phyloP scores from a whole-genome alignment of 805 yeast species.

The Geotrichum ghanense region DNA sequence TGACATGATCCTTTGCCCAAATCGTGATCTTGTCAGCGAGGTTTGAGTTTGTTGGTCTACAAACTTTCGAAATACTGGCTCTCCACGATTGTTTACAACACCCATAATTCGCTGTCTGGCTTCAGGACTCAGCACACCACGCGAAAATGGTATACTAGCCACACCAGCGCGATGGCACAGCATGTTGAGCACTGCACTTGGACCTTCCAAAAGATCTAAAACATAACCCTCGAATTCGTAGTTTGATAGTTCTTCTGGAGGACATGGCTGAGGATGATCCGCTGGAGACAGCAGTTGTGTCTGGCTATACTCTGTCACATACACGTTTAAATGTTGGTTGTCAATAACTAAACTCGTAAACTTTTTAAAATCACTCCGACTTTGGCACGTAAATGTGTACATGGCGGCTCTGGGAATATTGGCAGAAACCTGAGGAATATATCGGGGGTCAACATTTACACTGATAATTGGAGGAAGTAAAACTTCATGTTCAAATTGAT shows the following conservation, averaged over 20 bases:
- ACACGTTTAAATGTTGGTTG: conserved; percentile 32
- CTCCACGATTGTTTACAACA: conserved; percentile 30
- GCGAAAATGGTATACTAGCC: conserved; percentile 52
- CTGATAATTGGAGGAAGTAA: conserved; percentile 69
- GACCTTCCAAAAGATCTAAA: conserved; percentile 63
- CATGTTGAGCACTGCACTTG: conserved; percentile 59
- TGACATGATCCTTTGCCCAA: conserved; percentile 48
- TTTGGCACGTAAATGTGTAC: conserved; percentile 51
- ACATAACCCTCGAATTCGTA: conserved; percentile 76
- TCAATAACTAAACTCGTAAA: conserved; percentile 36
- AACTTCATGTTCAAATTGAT: conserved; percentile 32
- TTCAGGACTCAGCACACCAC: conserved; percentile 31
- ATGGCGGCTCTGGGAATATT: conserved; percentile 45
- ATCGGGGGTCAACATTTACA: conserved; percentile 39
- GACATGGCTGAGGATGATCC: conserved; percentile 13
- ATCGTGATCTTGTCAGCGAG: conserved; percentile 43
- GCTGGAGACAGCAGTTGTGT: conserved; percentile 17
- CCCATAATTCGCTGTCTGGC: conserved; percentile 28
- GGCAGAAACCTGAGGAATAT: conserved; percentile 32
- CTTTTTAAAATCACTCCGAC: conserved; percentile 36
- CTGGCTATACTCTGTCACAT: conserved; percentile 35
- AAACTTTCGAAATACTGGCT: conserved; percentile 41
- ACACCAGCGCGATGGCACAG: conserved; percentile 40
- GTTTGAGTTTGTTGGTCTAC: conserved; percentile 47
- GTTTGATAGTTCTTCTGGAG: conserved; percentile 19